phyloP scores from a whole-genome alignment of 176 grass and related monocot species.

The Oryza glaberrima region DNA sequence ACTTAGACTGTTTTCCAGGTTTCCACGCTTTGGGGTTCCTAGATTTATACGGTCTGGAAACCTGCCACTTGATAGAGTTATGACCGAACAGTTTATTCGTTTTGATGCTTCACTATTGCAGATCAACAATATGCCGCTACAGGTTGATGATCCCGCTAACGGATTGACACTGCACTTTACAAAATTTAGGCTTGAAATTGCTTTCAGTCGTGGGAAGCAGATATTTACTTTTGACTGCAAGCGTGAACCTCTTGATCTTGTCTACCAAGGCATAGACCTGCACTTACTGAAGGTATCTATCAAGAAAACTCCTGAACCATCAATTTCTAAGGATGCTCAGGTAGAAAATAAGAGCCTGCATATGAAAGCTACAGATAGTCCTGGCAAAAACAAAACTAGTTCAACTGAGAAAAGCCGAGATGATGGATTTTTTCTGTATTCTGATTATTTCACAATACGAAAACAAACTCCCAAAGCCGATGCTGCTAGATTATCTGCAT shows the following conservation, averaged over 20 bases:
- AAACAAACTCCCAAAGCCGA: slow-evolving; percentile 95
- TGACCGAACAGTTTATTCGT: slow-evolving; percentile 96
- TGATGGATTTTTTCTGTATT: slow-evolving; percentile 85
- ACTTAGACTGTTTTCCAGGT: slow-evolving; percentile 91
- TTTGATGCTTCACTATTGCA: slow-evolving; percentile 62
- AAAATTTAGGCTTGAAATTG: slow-evolving; percentile 82
- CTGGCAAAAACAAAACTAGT: slow-evolving; percentile 53
- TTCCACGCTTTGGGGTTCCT: slow-evolving; percentile 94
- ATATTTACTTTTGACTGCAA: slow-evolving; percentile 89
- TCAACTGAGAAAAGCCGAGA: slow-evolving; percentile 64
- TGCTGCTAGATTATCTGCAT: slow-evolving; percentile 71
- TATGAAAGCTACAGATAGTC: slow-evolving; percentile 49
- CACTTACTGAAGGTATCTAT: slow-evolving; percentile 79
- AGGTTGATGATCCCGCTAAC: slow-evolving; percentile 85
- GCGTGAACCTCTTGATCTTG: slow-evolving; percentile 95
- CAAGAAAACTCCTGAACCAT: slow-evolving; percentile 56
- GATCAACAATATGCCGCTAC: slow-evolving; percentile 71
- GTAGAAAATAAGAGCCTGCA: slow-evolving; percentile 46
- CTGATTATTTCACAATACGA: slow-evolving; percentile 95
- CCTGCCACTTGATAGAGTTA: slow-evolving; percentile 92
- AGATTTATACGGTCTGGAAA: slow-evolving; percentile 91
- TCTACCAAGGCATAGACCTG: slow-evolving; percentile 91
- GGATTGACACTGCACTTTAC: slow-evolving; percentile 71
- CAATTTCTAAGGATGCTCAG: slow-evolving; percentile 51
- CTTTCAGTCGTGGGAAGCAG: slow-evolving; percentile 89